Evolutionary conservation across 116 monocot genomes (phyloP), one percentile per base, ranked within the genome.

Genomic region (Trichopus zeylanicus): DNA sequence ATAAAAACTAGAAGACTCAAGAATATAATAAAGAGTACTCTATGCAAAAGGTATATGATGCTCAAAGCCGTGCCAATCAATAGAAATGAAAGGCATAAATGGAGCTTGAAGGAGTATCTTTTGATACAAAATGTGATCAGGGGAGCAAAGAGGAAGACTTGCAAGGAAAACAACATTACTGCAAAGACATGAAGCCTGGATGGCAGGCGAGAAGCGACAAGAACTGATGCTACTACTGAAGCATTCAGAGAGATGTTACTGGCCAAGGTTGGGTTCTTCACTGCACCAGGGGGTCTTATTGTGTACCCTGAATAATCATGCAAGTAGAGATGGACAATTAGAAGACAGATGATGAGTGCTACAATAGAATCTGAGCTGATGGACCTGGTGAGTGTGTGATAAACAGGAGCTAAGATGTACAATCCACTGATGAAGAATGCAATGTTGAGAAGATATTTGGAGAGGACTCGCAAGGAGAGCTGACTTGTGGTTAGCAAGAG

Each of bases 291-390:
- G 16, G 82, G 79, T 23, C 73, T 81, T 21, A 86, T 83, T 12
- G 73, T 74, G 47, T 73, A 73, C 5, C 74, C 77, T 2, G 81
- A 81, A 32, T 90, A 95, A 21, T 95, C 90, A 52, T 95, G 90
- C 59, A 95, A 61, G 72, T 90, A 95, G 23, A 95, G 87, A 69
- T 95, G 95, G 52, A 90, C 34, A 3, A 87, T 39, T 18, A 95
- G 38, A 47, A 95, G 81, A 4, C 77, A 84, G 15, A 75, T 74
- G 0, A 81, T 79, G 20, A 95, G 75, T 19, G 79, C 84, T 74
- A 78, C 84, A 61, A 95, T 90, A 3, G 95, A 87, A 65, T 95
- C 95, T 13, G 90, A 84, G 57, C 86, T 90, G 47, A 95, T 95
- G 3, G 90, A 90, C 63, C 90, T 73, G 0, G 95, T 90, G 26